Percentiles rank a stretch among this genome's conserved stretches.
These are phyloP conservation scores for Dictyostelium firmibasis DNA, from an alignment of 78 protist genomes.

Conservation along the genomic window DNA sequence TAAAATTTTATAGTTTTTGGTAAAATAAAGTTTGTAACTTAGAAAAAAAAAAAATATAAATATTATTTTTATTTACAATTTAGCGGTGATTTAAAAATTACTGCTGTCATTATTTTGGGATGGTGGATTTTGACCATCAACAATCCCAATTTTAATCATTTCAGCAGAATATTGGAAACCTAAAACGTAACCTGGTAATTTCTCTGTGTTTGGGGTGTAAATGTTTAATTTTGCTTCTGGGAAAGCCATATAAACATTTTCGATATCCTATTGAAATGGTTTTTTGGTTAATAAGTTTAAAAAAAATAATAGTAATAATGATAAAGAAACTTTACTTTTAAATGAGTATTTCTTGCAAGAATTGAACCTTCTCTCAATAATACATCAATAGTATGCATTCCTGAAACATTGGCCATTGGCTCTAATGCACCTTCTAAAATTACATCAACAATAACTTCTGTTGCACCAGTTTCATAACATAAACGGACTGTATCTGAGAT, in stretches of 20 bases:
- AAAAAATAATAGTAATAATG: no score
- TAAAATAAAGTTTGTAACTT: no score
- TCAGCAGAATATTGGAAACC: slow-evolving; percentile 13
- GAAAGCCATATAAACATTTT: slow-evolving; percentile 23
- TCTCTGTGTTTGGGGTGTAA: neutral
- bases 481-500: slow-evolving; percentile 1
- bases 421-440: slow-evolving; percentile 4
- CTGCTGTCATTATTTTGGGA: neutral
- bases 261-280: no score
- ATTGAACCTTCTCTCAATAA: slow-evolving; percentile 14
- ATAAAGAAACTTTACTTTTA: neutral
- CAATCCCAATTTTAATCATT: slow-evolving; percentile 16
- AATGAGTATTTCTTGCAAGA: neutral
- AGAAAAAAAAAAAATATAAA: no score
- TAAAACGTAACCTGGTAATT: slow-evolving; percentile 27
- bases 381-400: slow-evolving; percentile 2
- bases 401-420: neutral
- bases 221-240: slow-evolving; percentile 22
- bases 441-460: slow-evolving; percentile 38
- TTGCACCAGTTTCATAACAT: slow-evolving; percentile 56
- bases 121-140: slow-evolving; percentile 30
- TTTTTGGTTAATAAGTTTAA: no score
- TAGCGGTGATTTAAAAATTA: neutral
- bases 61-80: neutral
- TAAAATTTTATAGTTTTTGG: no score